Evolutionary conservation across 768 basidiomycete species (phyloP).

Genomic region (Hysterangium stoloniferum): DNA sequence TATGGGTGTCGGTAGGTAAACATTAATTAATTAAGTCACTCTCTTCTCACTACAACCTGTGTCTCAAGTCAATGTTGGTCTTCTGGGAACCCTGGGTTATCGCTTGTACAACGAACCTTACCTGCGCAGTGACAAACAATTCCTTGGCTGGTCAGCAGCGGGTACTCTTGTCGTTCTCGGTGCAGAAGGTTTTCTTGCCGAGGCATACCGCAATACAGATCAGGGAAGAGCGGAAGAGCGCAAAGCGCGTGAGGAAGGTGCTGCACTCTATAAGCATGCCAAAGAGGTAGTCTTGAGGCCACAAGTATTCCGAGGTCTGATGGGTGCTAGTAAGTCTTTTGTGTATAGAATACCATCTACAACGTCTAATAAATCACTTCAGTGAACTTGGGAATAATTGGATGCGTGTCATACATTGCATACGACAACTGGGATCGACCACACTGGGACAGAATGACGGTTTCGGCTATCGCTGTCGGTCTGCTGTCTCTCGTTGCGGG

Average conservation of each 20-base stretch:
- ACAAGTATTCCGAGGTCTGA: slow-evolving; percentile 54
- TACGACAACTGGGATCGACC: slow-evolving; percentile 61
- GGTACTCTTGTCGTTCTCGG: slow-evolving; percentile 49
- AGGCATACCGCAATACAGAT: slow-evolving; percentile 51
- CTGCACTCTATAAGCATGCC: slow-evolving; percentile 43
- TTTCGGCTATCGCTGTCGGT: slow-evolving; percentile 51
- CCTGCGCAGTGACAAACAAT: slow-evolving; percentile 48
- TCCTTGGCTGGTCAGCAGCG: slow-evolving; percentile 45
- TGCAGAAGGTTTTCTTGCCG: slow-evolving; percentile 55
- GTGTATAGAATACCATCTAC: neutral
- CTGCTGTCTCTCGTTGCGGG: slow-evolving; percentile 53
- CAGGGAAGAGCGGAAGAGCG: slow-evolving; percentile 50
- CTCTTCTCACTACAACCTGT: neutral
- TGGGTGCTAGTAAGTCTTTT: slow-evolving; percentile 48
- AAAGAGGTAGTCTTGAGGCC: slow-evolving; percentile 55
- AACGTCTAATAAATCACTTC: neutral
- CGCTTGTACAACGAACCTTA: slow-evolving; percentile 54
- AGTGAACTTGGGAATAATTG: slow-evolving; percentile 61
- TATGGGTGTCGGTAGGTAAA: slow-evolving; percentile 51
- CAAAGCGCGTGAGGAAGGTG: slow-evolving; percentile 50
- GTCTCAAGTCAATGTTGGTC: slow-evolving; percentile 57
- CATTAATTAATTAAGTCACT: neutral
- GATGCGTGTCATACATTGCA: slow-evolving; percentile 52
- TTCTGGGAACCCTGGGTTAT: slow-evolving; percentile 54
- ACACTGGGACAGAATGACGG: slow-evolving; percentile 52